phyloP scores from a whole-genome alignment of 805 yeast species.

The Martiniozyma abietophila region DNA sequence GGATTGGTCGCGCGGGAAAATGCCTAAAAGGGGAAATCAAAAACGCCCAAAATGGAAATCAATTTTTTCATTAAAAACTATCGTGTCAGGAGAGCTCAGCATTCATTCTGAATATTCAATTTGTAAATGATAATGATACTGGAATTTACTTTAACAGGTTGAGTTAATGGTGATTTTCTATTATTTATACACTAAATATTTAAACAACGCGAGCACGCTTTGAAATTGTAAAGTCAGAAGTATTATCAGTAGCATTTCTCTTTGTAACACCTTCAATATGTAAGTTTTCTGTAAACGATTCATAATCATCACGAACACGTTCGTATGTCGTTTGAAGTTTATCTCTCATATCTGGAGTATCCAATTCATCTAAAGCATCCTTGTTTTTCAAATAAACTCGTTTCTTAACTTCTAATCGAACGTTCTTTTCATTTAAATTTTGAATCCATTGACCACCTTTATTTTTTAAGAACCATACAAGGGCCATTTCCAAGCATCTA shows the following conservation, averaged over 20 bases:
- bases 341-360: constrained; percentile 38
- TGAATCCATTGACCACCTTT: constrained; percentile 15
- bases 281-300: constrained; percentile 26
- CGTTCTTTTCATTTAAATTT: constrained; percentile 25
- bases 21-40: no score
- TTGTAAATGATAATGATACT: no score
- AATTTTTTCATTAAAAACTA: no score
- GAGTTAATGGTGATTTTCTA: no score
- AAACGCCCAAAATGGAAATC: no score
- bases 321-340: constrained; percentile 46
- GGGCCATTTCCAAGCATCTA: constrained; percentile 68
- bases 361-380: constrained; percentile 65
- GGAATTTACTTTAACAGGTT: no score
- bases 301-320: constrained; percentile 62
- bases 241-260: neutral
- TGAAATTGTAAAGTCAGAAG: no score
- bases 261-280: neutral
- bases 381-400: constrained; percentile 71
- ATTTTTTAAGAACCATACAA: constrained; percentile 33
- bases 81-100: no score
- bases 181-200: no score
- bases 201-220: no score
- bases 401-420: constrained; percentile 58
- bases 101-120: no score
- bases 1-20: no score